Evolutionary conservation across 345 rosid species (phyloP).

Genomic region (Cochlearia excelsa): DNA sequence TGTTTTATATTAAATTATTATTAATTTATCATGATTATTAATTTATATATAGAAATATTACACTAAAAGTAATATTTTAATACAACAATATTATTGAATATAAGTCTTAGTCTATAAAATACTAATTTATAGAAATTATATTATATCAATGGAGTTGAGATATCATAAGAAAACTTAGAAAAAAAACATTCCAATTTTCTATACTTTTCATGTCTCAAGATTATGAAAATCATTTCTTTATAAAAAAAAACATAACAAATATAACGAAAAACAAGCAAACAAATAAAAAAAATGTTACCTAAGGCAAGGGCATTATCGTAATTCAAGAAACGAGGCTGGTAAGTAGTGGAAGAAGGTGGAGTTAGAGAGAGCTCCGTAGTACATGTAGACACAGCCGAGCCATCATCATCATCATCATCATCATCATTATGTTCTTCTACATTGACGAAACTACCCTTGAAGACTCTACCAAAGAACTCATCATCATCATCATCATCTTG

Average conservation of each 20-base stretch:
- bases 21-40: no score
- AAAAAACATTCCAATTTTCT: slow-evolving; percentile 29
- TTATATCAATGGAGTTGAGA: no score
- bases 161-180: slow-evolving; percentile 11
- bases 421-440: slow-evolving; percentile 20
- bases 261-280: not conserved
- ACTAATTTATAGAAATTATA: no score
- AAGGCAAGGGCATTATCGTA: slow-evolving; percentile 28
- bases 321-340: slow-evolving; percentile 29
- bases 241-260: slow-evolving; percentile 14
- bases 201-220: slow-evolving; percentile 19
- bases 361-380: slow-evolving; percentile 39
- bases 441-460: slow-evolving; percentile 16
- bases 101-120: no score
- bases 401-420: slow-evolving; percentile 19
- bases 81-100: no score
- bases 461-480: slow-evolving; percentile 13
- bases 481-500: slow-evolving; percentile 2
- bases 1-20: no score
- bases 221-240: not conserved
- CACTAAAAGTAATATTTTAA: no score
- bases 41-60: no score
- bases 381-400: slow-evolving; percentile 34
- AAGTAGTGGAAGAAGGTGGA: slow-evolving; percentile 20
- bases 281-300: slow-evolving; percentile 24